Evolutionary conservation across 2,329 filamentous ascomycete genomes (phyloP).

Genomic region (Cordyceps tenuipes): DNA sequence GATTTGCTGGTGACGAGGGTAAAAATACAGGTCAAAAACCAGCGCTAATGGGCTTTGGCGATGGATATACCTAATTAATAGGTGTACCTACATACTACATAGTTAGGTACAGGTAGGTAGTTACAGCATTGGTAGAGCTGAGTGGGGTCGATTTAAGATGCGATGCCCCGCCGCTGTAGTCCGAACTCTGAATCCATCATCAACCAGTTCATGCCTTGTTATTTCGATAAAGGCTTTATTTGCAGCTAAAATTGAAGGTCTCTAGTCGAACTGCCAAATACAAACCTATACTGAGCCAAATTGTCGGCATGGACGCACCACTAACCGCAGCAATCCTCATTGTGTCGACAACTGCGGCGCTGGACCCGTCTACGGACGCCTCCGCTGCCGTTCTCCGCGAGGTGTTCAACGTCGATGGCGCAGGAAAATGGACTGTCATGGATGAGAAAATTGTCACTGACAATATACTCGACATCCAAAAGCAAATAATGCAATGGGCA

Average conservation of each 20-base stretch:
- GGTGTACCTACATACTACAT: too few species aligned
- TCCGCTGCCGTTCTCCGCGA: slow-evolving; percentile 58
- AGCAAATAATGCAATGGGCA: slow-evolving; percentile 62
- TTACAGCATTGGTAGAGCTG: too few species aligned
- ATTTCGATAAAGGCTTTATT: too few species aligned
- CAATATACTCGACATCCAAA: slow-evolving; percentile 64
- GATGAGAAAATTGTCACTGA: slow-evolving; percentile 74
- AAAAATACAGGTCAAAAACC: neutral
- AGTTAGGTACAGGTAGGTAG: too few species aligned
- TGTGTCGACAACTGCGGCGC: slow-evolving; percentile 81
- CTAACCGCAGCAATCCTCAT: slow-evolving; percentile 74
- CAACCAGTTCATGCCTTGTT: too few species aligned
- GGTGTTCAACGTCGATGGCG: slow-evolving; percentile 59
- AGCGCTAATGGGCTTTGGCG: neutral
- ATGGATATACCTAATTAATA: neutral
- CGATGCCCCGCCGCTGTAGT: neutral
- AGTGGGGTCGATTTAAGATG: neutral
- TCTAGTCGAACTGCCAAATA: neutral
- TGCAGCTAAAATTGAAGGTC: too few species aligned
- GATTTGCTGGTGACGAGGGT: neutral
- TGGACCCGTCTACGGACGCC: slow-evolving; percentile 70
- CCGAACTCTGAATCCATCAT: neutral
- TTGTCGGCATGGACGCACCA: slow-evolving; percentile 19
- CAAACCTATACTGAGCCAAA: neutral
- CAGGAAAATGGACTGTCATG: slow-evolving; percentile 61